A percentile compares a stretch with the other conserved stretches of the same genome.
Conservation (phyloP, 2,329 filamentous ascomycete genomes). For the Fusarium albosuccineum region DNA sequence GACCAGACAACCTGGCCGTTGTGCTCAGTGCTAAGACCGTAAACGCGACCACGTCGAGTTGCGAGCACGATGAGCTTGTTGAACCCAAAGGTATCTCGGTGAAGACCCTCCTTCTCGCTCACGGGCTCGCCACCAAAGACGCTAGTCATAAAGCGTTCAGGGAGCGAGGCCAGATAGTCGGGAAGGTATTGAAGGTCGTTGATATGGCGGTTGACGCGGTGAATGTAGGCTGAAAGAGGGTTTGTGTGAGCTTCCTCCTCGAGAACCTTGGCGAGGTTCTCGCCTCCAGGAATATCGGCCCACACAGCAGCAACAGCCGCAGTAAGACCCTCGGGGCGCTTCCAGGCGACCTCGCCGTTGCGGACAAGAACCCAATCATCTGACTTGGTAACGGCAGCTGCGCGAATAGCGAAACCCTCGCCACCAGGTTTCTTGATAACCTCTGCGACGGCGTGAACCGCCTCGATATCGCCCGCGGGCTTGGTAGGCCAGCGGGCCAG, state of each 20-base stretch:
- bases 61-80: conserved; percentile 86
- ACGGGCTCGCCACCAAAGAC: conserved; percentile 69
- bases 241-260: conserved; percentile 90
- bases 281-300: conserved; percentile 80
- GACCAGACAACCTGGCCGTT: conserved; percentile 84
- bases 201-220: conserved; percentile 85
- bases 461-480: conserved; percentile 56
- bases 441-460: conserved; percentile 81
- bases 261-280: conserved; percentile 82
- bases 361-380: conserved; percentile 86
- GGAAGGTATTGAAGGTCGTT: conserved; percentile 83
- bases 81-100: conserved; percentile 85
- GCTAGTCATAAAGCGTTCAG: conserved; percentile 75
- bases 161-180: conserved; percentile 77
- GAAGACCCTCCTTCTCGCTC: conserved; percentile 61
- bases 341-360: conserved; percentile 86
- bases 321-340: conserved; percentile 84
- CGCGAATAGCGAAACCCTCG: conserved; percentile 80
- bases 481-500: conserved; percentile 80
- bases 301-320: conserved; percentile 83
- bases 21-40: conserved; percentile 82
- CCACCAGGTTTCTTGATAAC: conserved; percentile 77
- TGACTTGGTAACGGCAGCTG: conserved; percentile 75
- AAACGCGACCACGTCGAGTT: conserved; percentile 82
- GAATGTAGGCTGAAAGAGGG: conserved; percentile 83